A percentile compares a stretch with the other conserved stretches of the same genome.
Evolutionary conservation across 495 filamentous ascomycete species (phyloP).

Genomic region (Penicillium cataractarum): DNA sequence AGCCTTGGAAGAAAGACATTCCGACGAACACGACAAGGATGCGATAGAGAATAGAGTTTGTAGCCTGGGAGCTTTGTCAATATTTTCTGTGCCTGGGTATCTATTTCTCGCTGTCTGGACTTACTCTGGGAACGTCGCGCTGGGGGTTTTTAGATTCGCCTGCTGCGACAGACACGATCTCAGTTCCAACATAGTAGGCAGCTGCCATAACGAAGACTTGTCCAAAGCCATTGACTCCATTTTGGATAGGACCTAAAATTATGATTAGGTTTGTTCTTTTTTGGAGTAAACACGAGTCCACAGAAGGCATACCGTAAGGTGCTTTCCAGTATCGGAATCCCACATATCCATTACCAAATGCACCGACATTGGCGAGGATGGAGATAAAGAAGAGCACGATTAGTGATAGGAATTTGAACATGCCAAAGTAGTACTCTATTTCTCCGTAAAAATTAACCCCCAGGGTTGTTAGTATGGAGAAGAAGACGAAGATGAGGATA

Average conservation of each 20-base stretch:
- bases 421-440: constrained; percentile 8
- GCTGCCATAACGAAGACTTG: constrained; percentile 3
- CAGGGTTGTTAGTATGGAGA: neutral
- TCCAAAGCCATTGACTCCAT: neutral
- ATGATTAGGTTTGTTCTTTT: neutral
- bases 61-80: neutral
- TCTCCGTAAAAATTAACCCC: constrained; percentile 10
- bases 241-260: neutral
- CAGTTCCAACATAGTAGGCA: constrained; percentile 12
- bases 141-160: constrained; percentile 10
- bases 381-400: constrained; percentile 6
- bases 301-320: neutral
- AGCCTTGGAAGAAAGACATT: neutral
- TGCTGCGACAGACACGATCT: constrained; percentile 12
- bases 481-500: neutral
- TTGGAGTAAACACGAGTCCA: neutral
- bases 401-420: constrained; percentile 7
- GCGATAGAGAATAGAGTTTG: neutral
- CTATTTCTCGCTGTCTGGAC: no score
- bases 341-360: neutral
- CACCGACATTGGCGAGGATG: neutral
- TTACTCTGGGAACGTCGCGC: neutral
- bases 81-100: neutral
- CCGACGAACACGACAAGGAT: neutral
- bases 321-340: neutral